A percentile compares a stretch with the other conserved stretches of the same genome.
These are phyloP conservation scores for Begonia masoniana DNA, from an alignment of 306 rosid species.

Conservation along the genomic window DNA sequence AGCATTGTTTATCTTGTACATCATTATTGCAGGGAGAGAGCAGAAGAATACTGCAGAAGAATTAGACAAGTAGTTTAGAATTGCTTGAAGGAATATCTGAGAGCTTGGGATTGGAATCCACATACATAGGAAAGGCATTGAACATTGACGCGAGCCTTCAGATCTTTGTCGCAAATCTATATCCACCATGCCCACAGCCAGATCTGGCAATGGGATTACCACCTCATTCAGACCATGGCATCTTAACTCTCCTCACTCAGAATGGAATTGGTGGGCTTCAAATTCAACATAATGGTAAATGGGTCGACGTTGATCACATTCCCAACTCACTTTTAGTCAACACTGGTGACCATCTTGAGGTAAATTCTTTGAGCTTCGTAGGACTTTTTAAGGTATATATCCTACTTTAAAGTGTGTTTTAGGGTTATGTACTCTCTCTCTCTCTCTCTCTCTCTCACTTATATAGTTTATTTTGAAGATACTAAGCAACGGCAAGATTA, in stretches of 20 bases:
- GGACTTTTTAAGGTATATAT: no score
- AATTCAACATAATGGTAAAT: conserved; percentile 21
- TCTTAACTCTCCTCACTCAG: conserved; percentile 31
- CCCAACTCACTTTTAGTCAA: conserved; percentile 41
- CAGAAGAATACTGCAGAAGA: conserved; percentile 14
- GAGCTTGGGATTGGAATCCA: conserved; percentile 30
- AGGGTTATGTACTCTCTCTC: neutral
- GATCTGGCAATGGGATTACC: conserved; percentile 43
- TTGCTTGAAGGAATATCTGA: conserved; percentile 37
- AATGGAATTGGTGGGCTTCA: conserved; percentile 42
- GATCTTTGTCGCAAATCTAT: conserved; percentile 26
- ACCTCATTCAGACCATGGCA: conserved; percentile 43
- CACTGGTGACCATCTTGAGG: conserved; percentile 54
- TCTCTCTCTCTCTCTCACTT: neutral
- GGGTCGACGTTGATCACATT: conserved; percentile 29
- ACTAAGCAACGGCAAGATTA: conserved; percentile 44
- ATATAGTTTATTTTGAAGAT: conserved; percentile 13
- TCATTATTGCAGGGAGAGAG: no score
- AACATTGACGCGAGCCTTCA: conserved; percentile 15
- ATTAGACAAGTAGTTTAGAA: conserved; percentile 18
- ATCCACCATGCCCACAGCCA: conserved; percentile 55
- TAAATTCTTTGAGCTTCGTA: neutral
- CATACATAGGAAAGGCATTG: conserved; percentile 17
- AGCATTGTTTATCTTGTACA: no score
- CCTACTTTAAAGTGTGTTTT: no score